Base-by-base conservation (phyloP, 2,329 filamentous ascomycete species). In the Claviceps monticola region DNA sequence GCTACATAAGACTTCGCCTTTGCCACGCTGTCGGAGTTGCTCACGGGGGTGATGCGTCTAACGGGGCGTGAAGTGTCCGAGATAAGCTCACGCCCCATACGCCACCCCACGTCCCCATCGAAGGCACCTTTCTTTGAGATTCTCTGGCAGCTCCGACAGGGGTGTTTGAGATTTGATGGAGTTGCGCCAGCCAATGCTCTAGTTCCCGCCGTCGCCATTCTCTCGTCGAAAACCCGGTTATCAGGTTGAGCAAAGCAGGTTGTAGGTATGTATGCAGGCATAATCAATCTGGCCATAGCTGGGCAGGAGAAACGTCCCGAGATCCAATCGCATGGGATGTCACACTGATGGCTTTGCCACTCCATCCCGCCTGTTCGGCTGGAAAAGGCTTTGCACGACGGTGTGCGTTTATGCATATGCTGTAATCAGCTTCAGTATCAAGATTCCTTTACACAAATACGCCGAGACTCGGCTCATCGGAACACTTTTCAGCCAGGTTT, bases 181-280 rank as follows among this genome's bases (percentile, higher is more conserved):
- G 57, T 58, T 48, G 55, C 51, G 54, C 57, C 60, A 59, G 57
- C 52, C 8, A 36, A 55, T 58, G 55, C 58, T 48, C 57, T 66
- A 66, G 64, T 53, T 64, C 64, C 64, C 62, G 64, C 36, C 19
- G 6, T 49, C 46, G 34, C 36, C 37, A 48, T 7, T 19, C n/a
- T 19, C 19, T 19, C 42, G 19, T 42, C 39, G 4, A 42, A 34
- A 34, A 34, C 29, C 29, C 29, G 29, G 29, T 11, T 34, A 34
- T 29, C 16, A 16, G 38, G 17, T 41, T 41, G 14, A 41, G 16
- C 14, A 41, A 41, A 41, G 6, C 14, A 26, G 23, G 23, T 26
- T 38, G 37, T 16, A 41, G 39, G 3, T 17, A 8, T 29, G 26
- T 26, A 26, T 26, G 23, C 23, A 26, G 6, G 6, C 8, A 29